Base-by-base conservation (phyloP, 345 rosid genomes). In the Pugionium cornutum region DNA sequence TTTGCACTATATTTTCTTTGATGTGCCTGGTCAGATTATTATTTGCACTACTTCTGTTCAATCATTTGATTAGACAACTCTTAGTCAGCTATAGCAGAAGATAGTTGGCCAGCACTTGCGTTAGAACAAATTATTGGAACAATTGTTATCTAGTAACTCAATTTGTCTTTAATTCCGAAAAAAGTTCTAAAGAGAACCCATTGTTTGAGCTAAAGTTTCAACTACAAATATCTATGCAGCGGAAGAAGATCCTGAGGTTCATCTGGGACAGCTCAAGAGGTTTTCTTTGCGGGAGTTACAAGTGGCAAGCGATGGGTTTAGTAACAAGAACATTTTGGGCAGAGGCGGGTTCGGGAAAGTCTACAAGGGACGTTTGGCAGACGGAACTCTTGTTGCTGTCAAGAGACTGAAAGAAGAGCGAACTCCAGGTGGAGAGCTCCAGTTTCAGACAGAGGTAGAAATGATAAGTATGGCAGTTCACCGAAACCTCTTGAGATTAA, bases 401-500 rank as follows among this genome's bases (percentile, higher is more conserved):
- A 92, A 92, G 64, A 84, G 98, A 75, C 86, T 92, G 58, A 92
- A 92, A 72, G 98, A 92, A 74, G 98, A 92, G 77, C 89, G 97
- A 11, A 86, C 98, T 5, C 98, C 98, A 28, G 97, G 97, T 9
- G 97, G 98, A 4, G 98, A 92, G 79, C 76, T 92, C 74, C 98
- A 92, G 77, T 92, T 92, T 86, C 98, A 92, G 66, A 92, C 98
- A 46, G 98, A 92, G 74, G 97, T 92, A 2, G 97, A 92, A 79
- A 92, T 92, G 98, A 89, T 92, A 67, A 89, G 97, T 79, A 92
- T 92, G 98, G 98, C 98, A 41, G 97, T 92, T 68, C 98, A 92
- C 73, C 84, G 97, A 60, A 89, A 92, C 79, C 97, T 92, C 56
- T 83, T 92, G 45, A 83, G 97, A 34, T 70, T 92, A 58, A 86